Evolutionary conservation across 306 rosid species (phyloP), one percentile per base, ranked within the genome.

Genomic region (Castanopsis chinensis): DNA sequence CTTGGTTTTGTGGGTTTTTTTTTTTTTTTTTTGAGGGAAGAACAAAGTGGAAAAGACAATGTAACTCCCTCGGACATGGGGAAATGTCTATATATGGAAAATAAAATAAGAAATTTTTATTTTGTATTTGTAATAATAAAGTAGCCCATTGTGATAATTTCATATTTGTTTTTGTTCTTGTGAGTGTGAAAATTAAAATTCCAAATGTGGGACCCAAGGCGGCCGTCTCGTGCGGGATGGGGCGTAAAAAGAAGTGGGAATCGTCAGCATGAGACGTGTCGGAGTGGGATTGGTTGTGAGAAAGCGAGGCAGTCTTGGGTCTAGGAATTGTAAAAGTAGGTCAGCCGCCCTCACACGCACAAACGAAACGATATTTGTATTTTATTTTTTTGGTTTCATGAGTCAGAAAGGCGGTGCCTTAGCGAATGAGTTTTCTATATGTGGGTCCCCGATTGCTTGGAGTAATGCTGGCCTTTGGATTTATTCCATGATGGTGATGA

Each of bases 301-400:
- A 87, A 89, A 88, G 90, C 78, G 19, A 30, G 85, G 71, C 74
- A 41, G 83, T 75, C 79, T 80, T 71, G 86, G 82, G 85, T 81
- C 85, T 85, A 77, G 85, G 81, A 87, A 81, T 76, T 65, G 20
- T 60, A 80, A 77, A 86, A 86, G 82, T 82, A 81, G 88, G 94
- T 85, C 91, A 86, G 99, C 97, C 97, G 94, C 99, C 98, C 87
- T 80, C 74, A 71, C 74, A 30, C 10, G 2, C 45, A 7, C 37
- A 76, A 9, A 10, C 53, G 15, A 56, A 9, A 10, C 53, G 15
- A 56, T 3, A 25, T 60, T 75, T 19, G 54, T 1, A 25, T 27
- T 10, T 32, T 65, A 53, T 52, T 67, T 67, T 74, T 71, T 3
- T 60, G 68, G 19, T 73, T 35, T 68, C 13, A 43, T 73, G 71